Percentiles rank a stretch among this genome's conserved stretches.
Evolutionary conservation across 1,139 yeast species (phyloP).

Genomic region (Hansenula lynferdii): DNA sequence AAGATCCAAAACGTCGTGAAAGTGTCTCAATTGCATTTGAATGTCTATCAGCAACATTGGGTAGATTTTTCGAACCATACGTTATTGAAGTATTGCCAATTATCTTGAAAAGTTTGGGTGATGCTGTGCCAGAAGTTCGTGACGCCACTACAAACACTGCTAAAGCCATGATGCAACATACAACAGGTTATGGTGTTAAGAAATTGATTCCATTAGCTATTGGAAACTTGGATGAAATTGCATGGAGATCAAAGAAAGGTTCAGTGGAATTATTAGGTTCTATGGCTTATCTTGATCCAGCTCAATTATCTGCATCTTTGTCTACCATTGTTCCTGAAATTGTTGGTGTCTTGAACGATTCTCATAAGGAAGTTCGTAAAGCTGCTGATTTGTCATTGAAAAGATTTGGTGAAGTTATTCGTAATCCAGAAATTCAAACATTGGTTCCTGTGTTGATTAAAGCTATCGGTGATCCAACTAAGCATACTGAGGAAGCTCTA

Average conservation of each 20-base stretch:
- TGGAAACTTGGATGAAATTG: slow-evolving; percentile 77
- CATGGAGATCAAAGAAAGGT: slow-evolving; percentile 97
- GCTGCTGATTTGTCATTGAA: slow-evolving; percentile 90
- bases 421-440: slow-evolving; percentile 93
- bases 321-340: slow-evolving; percentile 93
- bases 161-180: slow-evolving; percentile 79
- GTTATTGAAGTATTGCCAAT: slow-evolving; percentile 85
- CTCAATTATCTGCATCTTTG: slow-evolving; percentile 84
- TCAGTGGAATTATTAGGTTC: slow-evolving; percentile 94
- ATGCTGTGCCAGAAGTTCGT: slow-evolving; percentile 78
- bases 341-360: slow-evolving; percentile 90
- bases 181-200: slow-evolving; percentile 91
- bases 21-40: slow-evolving; percentile 88
- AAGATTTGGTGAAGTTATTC: slow-evolving; percentile 92
- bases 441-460: slow-evolving; percentile 84
- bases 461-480: slow-evolving; percentile 96
- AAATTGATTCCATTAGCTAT: slow-evolving; percentile 89
- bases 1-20: slow-evolving; percentile 69
- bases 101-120: slow-evolving; percentile 79
- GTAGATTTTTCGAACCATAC: slow-evolving; percentile 85
- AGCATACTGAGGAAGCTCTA: slow-evolving; percentile 80
- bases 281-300: slow-evolving; percentile 96
- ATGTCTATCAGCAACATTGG: slow-evolving; percentile 72
- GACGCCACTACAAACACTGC: slow-evolving; percentile 88
- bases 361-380: slow-evolving; percentile 94